phyloP scores from a whole-genome alignment of 1,139 yeast species.

The Magnusiomyces suaveolens region DNA sequence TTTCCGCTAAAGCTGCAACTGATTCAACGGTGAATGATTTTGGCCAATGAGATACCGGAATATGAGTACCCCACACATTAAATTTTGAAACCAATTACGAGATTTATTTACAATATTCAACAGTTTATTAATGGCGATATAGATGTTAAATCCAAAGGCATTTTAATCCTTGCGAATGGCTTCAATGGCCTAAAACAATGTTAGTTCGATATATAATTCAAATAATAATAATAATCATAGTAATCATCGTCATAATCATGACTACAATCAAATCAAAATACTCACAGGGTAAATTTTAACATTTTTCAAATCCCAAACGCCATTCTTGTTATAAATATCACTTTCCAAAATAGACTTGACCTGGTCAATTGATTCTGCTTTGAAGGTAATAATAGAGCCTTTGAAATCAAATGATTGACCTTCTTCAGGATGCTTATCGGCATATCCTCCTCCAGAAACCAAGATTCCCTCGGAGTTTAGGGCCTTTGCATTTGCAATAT shows the following conservation, averaged over 20 bases:
- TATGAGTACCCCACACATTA: too few species aligned
- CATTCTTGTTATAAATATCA: conserved; percentile 55
- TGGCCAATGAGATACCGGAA: too few species aligned
- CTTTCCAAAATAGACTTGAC: conserved; percentile 51
- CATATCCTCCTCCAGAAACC: conserved; percentile 46
- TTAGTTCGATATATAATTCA: background rate
- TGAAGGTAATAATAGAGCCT: conserved; percentile 57
- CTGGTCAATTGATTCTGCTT: conserved; percentile 55
- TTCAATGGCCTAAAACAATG: background rate
- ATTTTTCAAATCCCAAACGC: conserved; percentile 67
- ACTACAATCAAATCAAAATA: too few species aligned
- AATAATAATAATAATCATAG: background rate
- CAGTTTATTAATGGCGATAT: too few species aligned
- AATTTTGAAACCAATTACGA: too few species aligned
- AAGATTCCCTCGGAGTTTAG: conserved; percentile 46
- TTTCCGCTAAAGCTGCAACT: too few species aligned
- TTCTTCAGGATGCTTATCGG: conserved; percentile 33
- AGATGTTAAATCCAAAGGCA: too few species aligned
- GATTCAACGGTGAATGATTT: too few species aligned
- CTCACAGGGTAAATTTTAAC: conserved; percentile 49
- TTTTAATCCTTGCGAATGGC: background rate
- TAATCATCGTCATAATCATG: too few species aligned
- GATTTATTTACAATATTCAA: too few species aligned
- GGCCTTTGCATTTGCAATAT: conserved; percentile 47
- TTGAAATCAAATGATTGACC: conserved; percentile 47